phyloP scores from a whole-genome alignment of 192 early-diverging fungal genomes.

The Chytriomyces confervae region DNA sequence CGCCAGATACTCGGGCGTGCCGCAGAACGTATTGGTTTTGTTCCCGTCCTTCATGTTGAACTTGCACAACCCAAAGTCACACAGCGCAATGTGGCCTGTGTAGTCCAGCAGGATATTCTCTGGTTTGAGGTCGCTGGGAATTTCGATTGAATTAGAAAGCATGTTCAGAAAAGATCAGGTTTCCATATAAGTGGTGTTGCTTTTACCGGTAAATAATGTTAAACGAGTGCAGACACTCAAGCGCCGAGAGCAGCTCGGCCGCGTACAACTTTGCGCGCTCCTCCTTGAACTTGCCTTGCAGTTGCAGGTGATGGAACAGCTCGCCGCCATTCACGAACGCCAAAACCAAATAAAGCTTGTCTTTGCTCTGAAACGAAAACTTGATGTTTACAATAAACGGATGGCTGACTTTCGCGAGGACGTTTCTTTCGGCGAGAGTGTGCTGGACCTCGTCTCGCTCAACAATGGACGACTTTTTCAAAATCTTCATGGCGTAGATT shows the following conservation, averaged over 20 bases:
- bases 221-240: conserved; percentile 88
- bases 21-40: conserved; percentile 58
- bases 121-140: conserved; percentile 77
- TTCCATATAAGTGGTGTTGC: not conserved
- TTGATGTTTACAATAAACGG: conserved; percentile 91
- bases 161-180: conserved; percentile 12
- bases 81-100: conserved; percentile 91
- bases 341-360: conserved; percentile 89
- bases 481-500: conserved; percentile 88
- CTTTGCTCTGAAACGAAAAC: conserved; percentile 89
- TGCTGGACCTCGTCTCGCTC: conserved; percentile 93
- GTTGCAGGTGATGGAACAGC: conserved; percentile 37
- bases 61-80: conserved; percentile 83
- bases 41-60: conserved; percentile 93
- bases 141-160: conserved; percentile 53
- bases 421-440: conserved; percentile 85
- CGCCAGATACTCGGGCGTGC: conserved; percentile 94
- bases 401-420: conserved; percentile 77
- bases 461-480: conserved; percentile 92
- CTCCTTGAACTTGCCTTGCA: conserved; percentile 59
- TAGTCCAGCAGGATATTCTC: conserved; percentile 94
- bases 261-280: conserved; percentile 84
- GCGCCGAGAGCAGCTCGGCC: conserved; percentile 85
- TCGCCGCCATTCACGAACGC: conserved; percentile 86
- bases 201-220: conserved; percentile 82